Conservation (phyloP, 2,329 filamentous ascomycete genomes). For the Aspergillus ruber region DNA sequence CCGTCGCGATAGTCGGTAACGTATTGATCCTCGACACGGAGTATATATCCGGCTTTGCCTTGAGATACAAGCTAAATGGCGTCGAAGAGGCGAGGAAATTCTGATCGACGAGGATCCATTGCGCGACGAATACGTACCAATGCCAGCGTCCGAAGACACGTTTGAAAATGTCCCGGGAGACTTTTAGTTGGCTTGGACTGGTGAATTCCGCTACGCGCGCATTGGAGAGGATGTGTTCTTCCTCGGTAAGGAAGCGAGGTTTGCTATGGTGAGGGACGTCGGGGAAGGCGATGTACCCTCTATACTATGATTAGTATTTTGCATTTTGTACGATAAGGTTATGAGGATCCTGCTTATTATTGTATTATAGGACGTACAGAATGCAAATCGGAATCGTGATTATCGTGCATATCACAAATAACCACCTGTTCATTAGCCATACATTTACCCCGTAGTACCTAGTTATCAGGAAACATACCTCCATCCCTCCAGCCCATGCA, state of each 20-base stretch:
- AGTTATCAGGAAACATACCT: constrained; percentile 7
- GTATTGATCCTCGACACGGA: constrained; percentile 38
- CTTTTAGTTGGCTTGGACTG: constrained; percentile 22
- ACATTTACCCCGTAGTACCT: constrained; percentile 1
- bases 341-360: background rate
- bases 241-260: constrained; percentile 6
- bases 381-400: constrained; percentile 12
- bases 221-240: constrained; percentile 13
- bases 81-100: constrained; percentile 28
- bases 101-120: constrained; percentile 35
- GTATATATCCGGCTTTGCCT: constrained; percentile 31
- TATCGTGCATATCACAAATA: constrained; percentile 26
- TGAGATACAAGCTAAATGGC: constrained; percentile 39
- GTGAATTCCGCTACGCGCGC: constrained; percentile 16
- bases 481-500: constrained; percentile 12
- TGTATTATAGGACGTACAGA: constrained; percentile 4
- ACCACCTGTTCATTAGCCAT: constrained; percentile 15
- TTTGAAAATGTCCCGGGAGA: constrained; percentile 31
- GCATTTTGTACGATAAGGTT: background rate
- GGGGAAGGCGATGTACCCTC: constrained; percentile 21
- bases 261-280: constrained; percentile 24
- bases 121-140: constrained; percentile 33
- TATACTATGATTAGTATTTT: background rate
- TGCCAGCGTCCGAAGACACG: constrained; percentile 37
- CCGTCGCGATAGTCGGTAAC: constrained; percentile 36